Evolutionary conservation across 352 stramenopile species (phyloP), one percentile per base, ranked within the genome.

Genomic region (Discostella stelligera): DNA sequence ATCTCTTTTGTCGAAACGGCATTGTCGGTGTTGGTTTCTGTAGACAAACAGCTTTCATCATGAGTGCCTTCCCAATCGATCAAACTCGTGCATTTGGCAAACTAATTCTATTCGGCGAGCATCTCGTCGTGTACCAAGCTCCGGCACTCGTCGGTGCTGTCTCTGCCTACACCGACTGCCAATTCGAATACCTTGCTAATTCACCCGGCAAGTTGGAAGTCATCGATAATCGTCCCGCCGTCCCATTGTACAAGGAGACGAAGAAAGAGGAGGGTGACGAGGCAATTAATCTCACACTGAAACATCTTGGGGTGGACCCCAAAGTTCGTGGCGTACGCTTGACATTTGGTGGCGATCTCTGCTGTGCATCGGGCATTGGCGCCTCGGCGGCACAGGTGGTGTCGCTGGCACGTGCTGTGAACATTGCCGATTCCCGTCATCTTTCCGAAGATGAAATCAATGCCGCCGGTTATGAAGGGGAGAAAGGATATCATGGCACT

Each of bases 61-160:
- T 76, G 73, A 32, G 59, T 8, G 37, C 62, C 46, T 75, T 82
- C 48, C 65, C 77, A 25, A 63, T 88, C 32, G 67, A 70, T 8
- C 56, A 78, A 66, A 90, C 84, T 23, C 74, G 71, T n/a, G 88
- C 85, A 18, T 94, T 84, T 63, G 89, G 89, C 39, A 94, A 94
- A 77, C 71, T 94, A 2, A 94, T 94, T 67, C 70, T 94, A 27
- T 92, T 94, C 67, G 89, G 89, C 39, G 89, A 94, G 70, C 89
- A 94, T 64, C 91, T 94, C 79, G 89, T 94, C 5, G 89, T 94
- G 11, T 94, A 94, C 81, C 90, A 93, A 71, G 87, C 83, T 44
- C 89, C 89, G 30, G 89, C 89, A 25, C 75, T 93, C 37, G 89
- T 94, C 2, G 89, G 83, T 27, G 89, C 89, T 11, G 87, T 94